Evolutionary conservation across 352 stramenopile genomes (phyloP).

Genomic region (Aphanomyces cochlioides): DNA sequence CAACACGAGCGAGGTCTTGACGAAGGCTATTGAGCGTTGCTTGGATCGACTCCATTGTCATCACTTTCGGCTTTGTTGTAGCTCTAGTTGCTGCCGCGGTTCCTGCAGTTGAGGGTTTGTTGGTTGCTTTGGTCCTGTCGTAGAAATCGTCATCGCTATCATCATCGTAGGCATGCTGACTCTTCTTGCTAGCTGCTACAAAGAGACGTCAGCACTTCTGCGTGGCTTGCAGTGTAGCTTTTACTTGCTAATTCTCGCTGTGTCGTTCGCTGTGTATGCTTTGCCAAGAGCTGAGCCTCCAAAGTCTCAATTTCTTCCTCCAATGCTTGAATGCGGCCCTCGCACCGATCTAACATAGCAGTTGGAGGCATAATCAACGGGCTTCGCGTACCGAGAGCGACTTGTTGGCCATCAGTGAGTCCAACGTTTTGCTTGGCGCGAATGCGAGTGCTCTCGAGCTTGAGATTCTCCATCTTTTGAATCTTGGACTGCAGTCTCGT

Average conservation of each 20-base stretch:
- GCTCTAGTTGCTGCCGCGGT: slow-evolving; percentile 34
- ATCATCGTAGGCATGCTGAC: slow-evolving; percentile 44
- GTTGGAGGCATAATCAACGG: too few species aligned
- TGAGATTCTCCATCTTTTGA: slow-evolving; percentile 79
- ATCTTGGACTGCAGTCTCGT: slow-evolving; percentile 73
- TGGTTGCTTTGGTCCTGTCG: slow-evolving; percentile 61
- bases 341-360: slow-evolving; percentile 53
- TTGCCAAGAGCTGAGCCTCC: slow-evolving; percentile 51
- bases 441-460: slow-evolving; percentile 61
- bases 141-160: slow-evolving; percentile 78
- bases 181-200: slow-evolving; percentile 44
- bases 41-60: slow-evolving; percentile 58
- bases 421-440: slow-evolving; percentile 66
- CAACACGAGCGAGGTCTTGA: slow-evolving; percentile 37
- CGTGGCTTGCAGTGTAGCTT: neutral
- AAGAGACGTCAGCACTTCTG: neutral
- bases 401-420: slow-evolving; percentile 59
- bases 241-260: slow-evolving; percentile 20
- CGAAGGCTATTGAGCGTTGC: slow-evolving; percentile 43
- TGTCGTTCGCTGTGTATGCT: slow-evolving; percentile 22
- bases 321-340: slow-evolving; percentile 52
- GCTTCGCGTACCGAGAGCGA: slow-evolving; percentile 29
- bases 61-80: slow-evolving; percentile 31
- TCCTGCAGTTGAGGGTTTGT: slow-evolving; percentile 7
- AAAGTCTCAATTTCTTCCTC: slow-evolving; percentile 62